Conservation (phyloP, 108 stramenopile genomes). For the Cyclotella cryptica region DNA sequence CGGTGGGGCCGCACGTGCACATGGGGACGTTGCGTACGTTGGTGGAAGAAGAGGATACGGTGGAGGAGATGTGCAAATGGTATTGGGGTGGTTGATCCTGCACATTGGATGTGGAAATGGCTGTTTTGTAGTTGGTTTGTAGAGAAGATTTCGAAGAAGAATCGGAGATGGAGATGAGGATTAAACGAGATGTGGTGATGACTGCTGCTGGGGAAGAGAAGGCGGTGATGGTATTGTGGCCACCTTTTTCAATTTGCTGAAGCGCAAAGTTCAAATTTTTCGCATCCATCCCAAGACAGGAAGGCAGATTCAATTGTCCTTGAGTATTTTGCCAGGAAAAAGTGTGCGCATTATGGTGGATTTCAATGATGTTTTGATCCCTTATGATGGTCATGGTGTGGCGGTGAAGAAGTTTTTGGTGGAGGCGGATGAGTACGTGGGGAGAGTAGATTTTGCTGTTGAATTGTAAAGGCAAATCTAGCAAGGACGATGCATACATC, state of each 20-base stretch:
- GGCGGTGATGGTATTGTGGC: conserved; percentile 29
- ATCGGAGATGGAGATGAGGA: conserved; percentile 4
- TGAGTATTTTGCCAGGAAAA: conserved; percentile 38
- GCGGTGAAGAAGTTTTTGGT: conserved; percentile 50
- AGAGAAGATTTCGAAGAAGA: too few species aligned
- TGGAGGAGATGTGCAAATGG: conserved; percentile 56
- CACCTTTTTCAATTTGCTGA: too few species aligned
- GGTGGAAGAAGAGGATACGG: conserved; percentile 65
- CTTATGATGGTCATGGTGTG: conserved; percentile 44
- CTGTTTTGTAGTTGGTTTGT: conserved; percentile 52
- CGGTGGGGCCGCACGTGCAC: conserved; percentile 65
- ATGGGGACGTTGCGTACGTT: conserved; percentile 75
- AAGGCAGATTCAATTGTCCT: conserved; percentile 37
- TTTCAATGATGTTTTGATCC: conserved; percentile 35
- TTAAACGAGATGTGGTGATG: neutral
- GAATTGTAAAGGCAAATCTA: too few species aligned
- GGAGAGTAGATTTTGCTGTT: conserved; percentile 36
- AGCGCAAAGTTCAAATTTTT: conserved; percentile 36
- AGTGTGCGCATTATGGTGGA: conserved; percentile 38
- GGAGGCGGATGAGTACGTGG: conserved; percentile 17
- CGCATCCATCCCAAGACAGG: conserved; percentile 40
- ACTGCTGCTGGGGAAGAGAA: neutral
- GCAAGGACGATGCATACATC: too few species aligned
- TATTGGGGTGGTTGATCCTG: conserved; percentile 37
- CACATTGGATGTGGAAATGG: conserved; percentile 45